Base-by-base conservation (phyloP, 2,329 filamentous ascomycete species). In the Penicillium fuscoglaucum region DNA sequence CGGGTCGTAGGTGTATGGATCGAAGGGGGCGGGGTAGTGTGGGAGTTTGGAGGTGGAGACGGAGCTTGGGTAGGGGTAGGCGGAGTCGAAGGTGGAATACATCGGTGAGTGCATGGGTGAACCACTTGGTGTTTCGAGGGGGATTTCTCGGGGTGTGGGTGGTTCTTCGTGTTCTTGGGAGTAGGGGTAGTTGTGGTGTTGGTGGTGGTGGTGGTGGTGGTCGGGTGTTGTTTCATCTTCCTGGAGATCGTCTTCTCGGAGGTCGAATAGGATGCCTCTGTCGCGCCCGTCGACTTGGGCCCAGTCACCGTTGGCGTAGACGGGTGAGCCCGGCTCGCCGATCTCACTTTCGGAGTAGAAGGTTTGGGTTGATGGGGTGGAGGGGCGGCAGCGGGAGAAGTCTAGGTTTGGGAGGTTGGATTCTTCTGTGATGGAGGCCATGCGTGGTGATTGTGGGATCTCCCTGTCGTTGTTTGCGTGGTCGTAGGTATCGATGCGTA, bases 281-380 rank as follows among this genome's bases (percentile, higher is more conserved):
- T 69, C 75, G 46, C 66, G 64, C 40, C 59, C 66, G 52, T 67
- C 59, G 31, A 68, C 61, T 37, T 66, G 60, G 15, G 61, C 59
- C 64, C 66, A 67, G 52, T 68, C 64, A 24, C 66, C 64, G 39
- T 68, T 68, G 24, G 66, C 66, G 46, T 68, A 66, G 45, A 68
- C 66, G 0, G 68, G 65, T 6, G 69, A 70, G 12, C 71, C 71
- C 2, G 71, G 71, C 46, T 73, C 71, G 44, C 71, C 71, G 8
- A 73, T 66, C 4, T 72, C 70, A 21, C 66, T 67, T 48, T 66
- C 69, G 10, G 63, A 65, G 40, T 62, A 63, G 52, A 65, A 62
- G 8, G 64, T 61, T 44, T 64, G 59, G 7, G 59, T 57, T 17
- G 67, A 65, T 24, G 61, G 54, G 3, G 63, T 66, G 13, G 52